A percentile compares a stretch with the other conserved stretches of the same genome.
Evolutionary conservation across 2,329 filamentous ascomycete species (phyloP).

Genomic region (Arthrobotrys sinensis): DNA sequence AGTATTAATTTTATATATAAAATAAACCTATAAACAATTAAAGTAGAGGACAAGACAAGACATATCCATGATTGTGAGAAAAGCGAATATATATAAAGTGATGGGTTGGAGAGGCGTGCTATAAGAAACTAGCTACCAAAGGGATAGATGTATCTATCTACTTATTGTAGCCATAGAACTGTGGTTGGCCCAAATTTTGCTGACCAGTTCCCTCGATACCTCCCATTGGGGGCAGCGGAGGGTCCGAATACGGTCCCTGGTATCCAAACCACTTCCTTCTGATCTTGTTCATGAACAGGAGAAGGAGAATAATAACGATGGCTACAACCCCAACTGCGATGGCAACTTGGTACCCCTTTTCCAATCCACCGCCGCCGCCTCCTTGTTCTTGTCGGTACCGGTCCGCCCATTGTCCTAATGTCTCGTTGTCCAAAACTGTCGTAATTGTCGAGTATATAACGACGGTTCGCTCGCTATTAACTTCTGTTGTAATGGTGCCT

Average conservation of each 20-base stretch:
- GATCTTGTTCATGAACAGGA: constrained; percentile 48
- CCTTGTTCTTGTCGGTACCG: constrained; percentile 9
- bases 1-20: too few relatives aligned
- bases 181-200: constrained; percentile 18
- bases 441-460: constrained; percentile 40
- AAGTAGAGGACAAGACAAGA: too few relatives aligned
- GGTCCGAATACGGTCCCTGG: constrained; percentile 8
- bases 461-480: constrained; percentile 23
- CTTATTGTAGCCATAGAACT: constrained; percentile 3
- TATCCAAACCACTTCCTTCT: constrained; percentile 46
- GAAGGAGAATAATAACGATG: constrained; percentile 34
- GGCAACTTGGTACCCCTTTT: constrained; percentile 40
- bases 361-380: constrained; percentile 26
- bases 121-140: too few relatives aligned
- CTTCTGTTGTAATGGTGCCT: constrained; percentile 35
- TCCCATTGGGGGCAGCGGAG: constrained; percentile 25
- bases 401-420: constrained; percentile 15
- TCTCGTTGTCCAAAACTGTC: constrained; percentile 30
- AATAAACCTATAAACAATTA: too few relatives aligned
- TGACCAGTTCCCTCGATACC: constrained; percentile 41
- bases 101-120: too few relatives aligned
- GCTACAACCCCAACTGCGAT: constrained; percentile 47
- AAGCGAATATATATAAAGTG: too few relatives aligned
- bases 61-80: too few relatives aligned
- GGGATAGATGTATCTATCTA: not conserved